These are phyloP conservation scores for Mytilinidion resinicola DNA, from an alignment of 495 filamentous ascomycete genomes.

Conservation along the genomic window DNA sequence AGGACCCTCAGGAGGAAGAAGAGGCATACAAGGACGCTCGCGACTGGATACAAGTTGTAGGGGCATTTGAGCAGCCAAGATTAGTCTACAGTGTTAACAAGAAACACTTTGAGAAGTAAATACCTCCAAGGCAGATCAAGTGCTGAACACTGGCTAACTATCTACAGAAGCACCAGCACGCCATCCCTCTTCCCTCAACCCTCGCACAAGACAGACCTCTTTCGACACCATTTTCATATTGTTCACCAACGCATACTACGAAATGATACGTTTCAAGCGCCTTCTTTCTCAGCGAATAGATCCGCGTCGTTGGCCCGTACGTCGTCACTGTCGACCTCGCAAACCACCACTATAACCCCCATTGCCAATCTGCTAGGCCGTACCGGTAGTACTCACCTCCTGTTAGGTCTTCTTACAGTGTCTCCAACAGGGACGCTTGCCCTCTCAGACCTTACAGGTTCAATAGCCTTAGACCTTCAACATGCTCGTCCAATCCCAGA, in stretches of 20 bases:
- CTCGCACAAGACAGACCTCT: constrained; percentile 74
- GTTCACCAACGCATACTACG: constrained; percentile 85
- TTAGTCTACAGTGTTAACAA: constrained; percentile 77
- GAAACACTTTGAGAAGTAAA: constrained; percentile 80
- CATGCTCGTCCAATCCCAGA: constrained; percentile 76
- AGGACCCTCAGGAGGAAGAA: constrained; percentile 54
- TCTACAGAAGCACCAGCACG: constrained; percentile 13
- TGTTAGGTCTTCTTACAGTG: constrained; percentile 75
- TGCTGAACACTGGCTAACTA: constrained; percentile 1
- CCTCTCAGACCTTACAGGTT: constrained; percentile 79
- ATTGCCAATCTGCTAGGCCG: constrained; percentile 91
- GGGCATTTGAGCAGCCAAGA: constrained; percentile 80
- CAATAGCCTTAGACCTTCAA: constrained; percentile 73
- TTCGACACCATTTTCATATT: constrained; percentile 82
- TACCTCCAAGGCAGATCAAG: neutral
- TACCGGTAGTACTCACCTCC: constrained; percentile 74
- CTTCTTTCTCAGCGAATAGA: constrained; percentile 51
- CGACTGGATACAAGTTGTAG: constrained; percentile 70
- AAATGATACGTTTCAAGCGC: constrained; percentile 87
- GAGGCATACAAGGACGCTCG: constrained; percentile 56
- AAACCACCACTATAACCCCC: constrained; percentile 82
- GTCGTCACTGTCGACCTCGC: constrained; percentile 46
- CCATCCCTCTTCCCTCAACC: constrained; percentile 71
- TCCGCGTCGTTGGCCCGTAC: constrained; percentile 49
- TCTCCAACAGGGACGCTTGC: constrained; percentile 77